Evolutionary conservation across 306 rosid genomes (phyloP).

Genomic region (Hippophae gyantsensis): DNA sequence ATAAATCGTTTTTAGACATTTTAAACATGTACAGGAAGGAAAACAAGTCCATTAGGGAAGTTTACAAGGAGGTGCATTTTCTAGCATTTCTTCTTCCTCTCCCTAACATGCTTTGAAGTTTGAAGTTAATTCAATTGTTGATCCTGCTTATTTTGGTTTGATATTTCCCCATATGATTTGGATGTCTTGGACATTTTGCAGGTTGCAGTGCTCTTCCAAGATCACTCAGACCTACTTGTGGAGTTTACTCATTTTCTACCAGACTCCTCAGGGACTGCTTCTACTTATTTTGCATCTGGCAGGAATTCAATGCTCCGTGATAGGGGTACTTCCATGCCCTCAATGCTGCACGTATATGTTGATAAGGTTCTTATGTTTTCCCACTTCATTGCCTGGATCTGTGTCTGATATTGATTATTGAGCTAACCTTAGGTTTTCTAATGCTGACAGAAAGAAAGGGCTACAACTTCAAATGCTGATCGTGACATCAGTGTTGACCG

Average conservation of each 20-base stretch:
- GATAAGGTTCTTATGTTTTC: slow-evolving; percentile 57
- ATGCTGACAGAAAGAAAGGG: slow-evolving; percentile 64
- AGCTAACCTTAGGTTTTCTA: slow-evolving; percentile 22
- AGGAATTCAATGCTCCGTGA: slow-evolving; percentile 65
- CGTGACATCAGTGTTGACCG: slow-evolving; percentile 82
- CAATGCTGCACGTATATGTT: slow-evolving; percentile 49
- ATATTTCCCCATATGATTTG: slow-evolving; percentile 11
- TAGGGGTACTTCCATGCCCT: slow-evolving; percentile 71
- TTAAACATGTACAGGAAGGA: slow-evolving; percentile 96
- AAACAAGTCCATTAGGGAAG: slow-evolving; percentile 68
- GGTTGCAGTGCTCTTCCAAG: slow-evolving; percentile 84
- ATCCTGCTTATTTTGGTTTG: neutral
- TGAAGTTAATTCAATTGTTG: slow-evolving; percentile 6
- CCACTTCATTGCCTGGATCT: slow-evolving; percentile 4
- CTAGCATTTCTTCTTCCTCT: neutral
- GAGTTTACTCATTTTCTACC: slow-evolving; percentile 93
- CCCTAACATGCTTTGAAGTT: slow-evolving; percentile 12
- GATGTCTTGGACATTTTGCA: slow-evolving; percentile 30
- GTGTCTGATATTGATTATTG: slow-evolving; percentile 22
- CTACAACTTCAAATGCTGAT: slow-evolving; percentile 51
- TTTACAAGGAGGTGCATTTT: slow-evolving; percentile 75
- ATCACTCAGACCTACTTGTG: slow-evolving; percentile 69
- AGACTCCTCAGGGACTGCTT: slow-evolving; percentile 53
- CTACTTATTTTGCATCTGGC: slow-evolving; percentile 43
- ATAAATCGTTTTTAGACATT: slow-evolving; percentile 90